phyloP scores from a whole-genome alignment of 805 yeast genomes.

The Metschnikowia similis region DNA sequence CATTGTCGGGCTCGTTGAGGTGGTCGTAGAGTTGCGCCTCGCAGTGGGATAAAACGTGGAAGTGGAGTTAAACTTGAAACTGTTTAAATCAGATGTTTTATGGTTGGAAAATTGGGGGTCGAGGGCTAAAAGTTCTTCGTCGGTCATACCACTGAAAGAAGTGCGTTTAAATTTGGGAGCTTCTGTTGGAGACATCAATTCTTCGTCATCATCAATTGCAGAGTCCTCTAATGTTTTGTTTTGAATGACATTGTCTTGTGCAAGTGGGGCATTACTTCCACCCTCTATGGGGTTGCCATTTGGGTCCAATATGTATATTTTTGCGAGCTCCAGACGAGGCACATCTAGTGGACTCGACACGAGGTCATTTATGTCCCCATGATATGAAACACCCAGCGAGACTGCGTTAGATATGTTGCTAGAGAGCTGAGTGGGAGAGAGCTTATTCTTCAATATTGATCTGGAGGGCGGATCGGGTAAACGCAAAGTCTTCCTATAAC shows the following conservation, averaged over 20 bases:
- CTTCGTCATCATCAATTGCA: slow-evolving; percentile 4
- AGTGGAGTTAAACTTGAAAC: slow-evolving; percentile 40
- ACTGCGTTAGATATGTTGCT: slow-evolving; percentile 15
- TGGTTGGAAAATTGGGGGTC: slow-evolving; percentile 49
- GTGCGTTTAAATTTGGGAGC: slow-evolving; percentile 29
- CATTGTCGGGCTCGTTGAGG: slow-evolving; percentile 1
- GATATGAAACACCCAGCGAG: slow-evolving; percentile 15
- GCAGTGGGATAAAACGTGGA: slow-evolving; percentile 16
- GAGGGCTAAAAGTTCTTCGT: slow-evolving; percentile 50
- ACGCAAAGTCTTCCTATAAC: slow-evolving; percentile 15
- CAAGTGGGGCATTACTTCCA: not conserved
- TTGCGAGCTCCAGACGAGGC: slow-evolving; percentile 16
- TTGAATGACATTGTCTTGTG: not conserved
- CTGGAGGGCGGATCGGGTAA: slow-evolving; percentile 33
- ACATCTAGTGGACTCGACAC: slow-evolving; percentile 15
- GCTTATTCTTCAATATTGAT: slow-evolving; percentile 38
- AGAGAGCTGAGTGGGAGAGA: slow-evolving; percentile 24
- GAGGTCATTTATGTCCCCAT: slow-evolving; percentile 18
- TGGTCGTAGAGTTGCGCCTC: slow-evolving; percentile 8
- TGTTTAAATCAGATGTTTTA: slow-evolving; percentile 35
- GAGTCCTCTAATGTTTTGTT: not conserved
- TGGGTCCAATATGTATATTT: not conserved
- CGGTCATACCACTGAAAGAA: slow-evolving; percentile 48
- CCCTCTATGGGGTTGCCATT: not conserved
- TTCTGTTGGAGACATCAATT: slow-evolving; percentile 4